These are phyloP conservation scores for Ophiognomonia clavigignenti-juglandacearum DNA, from an alignment of 2,329 filamentous ascomycete species.

Conservation along the genomic window DNA sequence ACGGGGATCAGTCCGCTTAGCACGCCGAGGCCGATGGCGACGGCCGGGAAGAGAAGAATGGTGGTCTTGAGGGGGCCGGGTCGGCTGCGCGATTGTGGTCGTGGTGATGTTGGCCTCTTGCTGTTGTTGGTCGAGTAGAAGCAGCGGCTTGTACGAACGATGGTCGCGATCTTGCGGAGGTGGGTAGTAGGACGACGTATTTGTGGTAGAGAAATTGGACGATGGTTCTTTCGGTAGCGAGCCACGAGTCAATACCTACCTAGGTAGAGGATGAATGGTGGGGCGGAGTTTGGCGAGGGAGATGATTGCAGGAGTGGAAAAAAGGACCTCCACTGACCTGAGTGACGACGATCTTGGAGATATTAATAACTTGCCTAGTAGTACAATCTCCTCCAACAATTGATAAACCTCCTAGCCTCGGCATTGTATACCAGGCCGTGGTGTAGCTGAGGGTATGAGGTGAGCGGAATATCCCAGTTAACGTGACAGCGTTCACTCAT, in stretches of 20 bases:
- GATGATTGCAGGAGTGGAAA: too few species aligned
- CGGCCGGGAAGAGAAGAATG: slow-evolving; percentile 14
- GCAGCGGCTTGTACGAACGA: too few species aligned
- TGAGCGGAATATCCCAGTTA: too few species aligned
- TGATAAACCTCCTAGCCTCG: neutral
- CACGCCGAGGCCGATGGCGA: slow-evolving; percentile 10
- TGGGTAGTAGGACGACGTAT: too few species aligned
- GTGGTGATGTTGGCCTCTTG: neutral
- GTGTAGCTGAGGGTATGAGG: too few species aligned
- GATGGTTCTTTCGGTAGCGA: too few species aligned
- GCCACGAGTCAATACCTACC: too few species aligned
- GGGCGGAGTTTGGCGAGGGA: too few species aligned
- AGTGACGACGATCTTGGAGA: neutral
- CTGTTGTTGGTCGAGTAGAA: neutral
- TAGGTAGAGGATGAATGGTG: too few species aligned
- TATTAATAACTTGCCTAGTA: neutral
- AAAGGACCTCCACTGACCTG: neutral
- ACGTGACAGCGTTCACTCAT: too few species aligned
- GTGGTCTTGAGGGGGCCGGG: slow-evolving; percentile 10
- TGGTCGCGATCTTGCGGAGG: neutral
- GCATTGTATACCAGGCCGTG: neutral
- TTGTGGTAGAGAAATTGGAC: too few species aligned
- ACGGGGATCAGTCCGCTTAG: slow-evolving; percentile 9
- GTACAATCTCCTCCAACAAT: neutral
- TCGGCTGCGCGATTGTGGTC: neutral